Evolutionary conservation across 306 rosid genomes (phyloP).

Genomic region (Rosa rugosa): DNA sequence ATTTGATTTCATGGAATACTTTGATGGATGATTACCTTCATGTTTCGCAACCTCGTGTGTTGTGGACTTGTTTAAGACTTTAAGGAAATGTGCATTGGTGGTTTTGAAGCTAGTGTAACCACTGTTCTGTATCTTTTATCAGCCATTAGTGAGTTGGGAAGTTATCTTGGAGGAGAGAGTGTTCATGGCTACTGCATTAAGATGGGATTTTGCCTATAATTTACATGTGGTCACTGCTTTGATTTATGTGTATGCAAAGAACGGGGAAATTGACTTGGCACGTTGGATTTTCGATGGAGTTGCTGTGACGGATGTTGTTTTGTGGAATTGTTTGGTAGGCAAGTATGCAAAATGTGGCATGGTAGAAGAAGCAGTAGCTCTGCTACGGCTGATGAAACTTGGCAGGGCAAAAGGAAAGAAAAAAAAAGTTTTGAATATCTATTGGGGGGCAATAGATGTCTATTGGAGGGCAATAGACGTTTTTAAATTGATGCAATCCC

Average conservation of each 20-base stretch:
- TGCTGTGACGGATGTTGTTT: slow-evolving; percentile 51
- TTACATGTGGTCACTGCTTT: slow-evolving; percentile 53
- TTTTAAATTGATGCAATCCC: too few relatives aligned
- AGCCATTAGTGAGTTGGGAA: slow-evolving; percentile 46
- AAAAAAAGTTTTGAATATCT: too few relatives aligned
- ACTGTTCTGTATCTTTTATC: slow-evolving; percentile 51
- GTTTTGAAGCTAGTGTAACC: slow-evolving; percentile 42
- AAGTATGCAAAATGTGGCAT: slow-evolving; percentile 51
- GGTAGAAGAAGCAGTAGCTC: slow-evolving; percentile 48
- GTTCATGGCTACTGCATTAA: slow-evolving; percentile 55
- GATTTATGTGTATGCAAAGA: slow-evolving; percentile 57
- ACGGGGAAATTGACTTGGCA: slow-evolving; percentile 35
- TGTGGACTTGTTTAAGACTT: slow-evolving; percentile 48
- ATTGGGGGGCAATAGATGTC: too few relatives aligned
- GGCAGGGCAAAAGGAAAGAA: too few relatives aligned
- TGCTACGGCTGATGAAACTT: slow-evolving; percentile 48
- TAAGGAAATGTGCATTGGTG: slow-evolving; percentile 40
- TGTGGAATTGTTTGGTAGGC: slow-evolving; percentile 69
- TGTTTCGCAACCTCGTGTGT: slow-evolving; percentile 39
- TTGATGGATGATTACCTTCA: slow-evolving; percentile 64
- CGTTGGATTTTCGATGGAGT: slow-evolving; percentile 43
- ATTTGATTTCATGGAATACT: slow-evolving; percentile 65
- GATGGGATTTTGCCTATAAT: slow-evolving; percentile 39
- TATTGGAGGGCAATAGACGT: too few relatives aligned
- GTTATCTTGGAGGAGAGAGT: slow-evolving; percentile 34